phyloP scores from a whole-genome alignment of 306 rosid species.

The Quercus gilva region DNA sequence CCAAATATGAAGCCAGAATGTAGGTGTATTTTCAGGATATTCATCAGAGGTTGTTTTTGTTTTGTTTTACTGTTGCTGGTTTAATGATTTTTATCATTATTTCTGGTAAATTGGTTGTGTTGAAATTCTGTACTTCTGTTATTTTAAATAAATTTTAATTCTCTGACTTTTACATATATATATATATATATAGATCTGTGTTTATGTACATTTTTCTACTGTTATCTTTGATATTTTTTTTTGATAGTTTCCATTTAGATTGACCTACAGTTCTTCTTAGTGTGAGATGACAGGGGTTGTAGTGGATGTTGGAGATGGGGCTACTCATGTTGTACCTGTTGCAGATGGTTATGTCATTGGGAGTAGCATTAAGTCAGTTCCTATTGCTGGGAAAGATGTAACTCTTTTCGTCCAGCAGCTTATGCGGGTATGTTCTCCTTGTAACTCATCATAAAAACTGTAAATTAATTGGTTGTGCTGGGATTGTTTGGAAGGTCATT shows the following conservation, averaged over 20 bases:
- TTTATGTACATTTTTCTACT: neutral
- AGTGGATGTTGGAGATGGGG: conserved; percentile 96
- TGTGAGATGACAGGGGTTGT: conserved; percentile 99
- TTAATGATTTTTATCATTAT: neutral
- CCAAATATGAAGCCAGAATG: neutral
- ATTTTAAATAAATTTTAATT: neutral
- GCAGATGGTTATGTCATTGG: conserved; percentile 99
- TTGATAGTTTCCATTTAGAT: conserved; percentile 24
- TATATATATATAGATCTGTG: neutral
- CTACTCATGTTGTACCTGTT: conserved; percentile 93
- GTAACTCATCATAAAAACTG: conserved; percentile 1
- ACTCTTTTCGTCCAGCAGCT: conserved; percentile 96
- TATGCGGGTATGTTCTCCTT: conserved; percentile 70
- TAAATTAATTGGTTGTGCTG: conserved; percentile 2
- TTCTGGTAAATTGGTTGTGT: neutral
- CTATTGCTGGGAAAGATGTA: conserved; percentile 89
- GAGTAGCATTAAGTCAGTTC: conserved; percentile 93
- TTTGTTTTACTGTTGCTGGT: neutral
- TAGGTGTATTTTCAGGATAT: neutral
- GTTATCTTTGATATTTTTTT: neutral
- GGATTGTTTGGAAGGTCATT: neutral
- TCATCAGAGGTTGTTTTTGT: neutral
- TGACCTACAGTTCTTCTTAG: conserved; percentile 62
- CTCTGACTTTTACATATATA: neutral
- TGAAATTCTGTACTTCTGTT: neutral